Evolutionary conservation across 2,329 filamentous ascomycete genomes (phyloP).

Genomic region (Alternaria gaisen): DNA sequence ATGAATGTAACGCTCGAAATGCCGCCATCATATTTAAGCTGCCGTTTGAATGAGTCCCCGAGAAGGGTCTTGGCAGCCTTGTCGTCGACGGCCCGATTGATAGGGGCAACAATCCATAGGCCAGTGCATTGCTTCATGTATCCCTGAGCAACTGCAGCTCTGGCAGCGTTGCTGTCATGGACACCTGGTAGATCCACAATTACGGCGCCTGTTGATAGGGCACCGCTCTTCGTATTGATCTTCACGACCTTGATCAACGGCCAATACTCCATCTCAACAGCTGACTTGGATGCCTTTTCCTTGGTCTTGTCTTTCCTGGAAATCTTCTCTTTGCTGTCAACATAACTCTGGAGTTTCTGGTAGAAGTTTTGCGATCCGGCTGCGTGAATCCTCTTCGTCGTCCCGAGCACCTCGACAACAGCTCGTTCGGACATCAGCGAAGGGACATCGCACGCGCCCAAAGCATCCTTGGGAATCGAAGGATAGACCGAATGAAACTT

Average conservation of each 20-base stretch:
- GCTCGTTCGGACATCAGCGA: conserved; percentile 54
- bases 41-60: conserved; percentile 65
- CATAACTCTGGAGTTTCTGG: conserved; percentile 57
- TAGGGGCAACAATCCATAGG: conserved; percentile 70
- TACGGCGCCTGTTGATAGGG: conserved; percentile 63
- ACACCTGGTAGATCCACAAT: conserved; percentile 68
- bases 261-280: conserved; percentile 54
- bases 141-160: conserved; percentile 64
- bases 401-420: conserved; percentile 59
- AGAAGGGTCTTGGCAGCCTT: conserved; percentile 66
- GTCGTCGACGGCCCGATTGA: conserved; percentile 68
- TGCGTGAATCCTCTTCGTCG: conserved; percentile 52
- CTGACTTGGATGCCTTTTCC: conserved; percentile 33
- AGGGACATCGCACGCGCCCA: conserved; percentile 50
- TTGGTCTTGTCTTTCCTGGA: conserved; percentile 42
- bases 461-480: conserved; percentile 51
- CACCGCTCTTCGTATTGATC: conserved; percentile 61
- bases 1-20: conserved; percentile 67
- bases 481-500: conserved; percentile 63
- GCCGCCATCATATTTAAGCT: conserved; percentile 67
- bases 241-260: conserved; percentile 64
- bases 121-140: conserved; percentile 70
- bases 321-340: conserved; percentile 65
- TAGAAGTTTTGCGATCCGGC: conserved; percentile 56
- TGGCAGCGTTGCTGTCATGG: conserved; percentile 67